Evolutionary conservation across 2,329 filamentous ascomycete genomes (phyloP), one percentile per base, ranked within the genome.

Genomic region (Thielaviopsis ethacetica): DNA sequence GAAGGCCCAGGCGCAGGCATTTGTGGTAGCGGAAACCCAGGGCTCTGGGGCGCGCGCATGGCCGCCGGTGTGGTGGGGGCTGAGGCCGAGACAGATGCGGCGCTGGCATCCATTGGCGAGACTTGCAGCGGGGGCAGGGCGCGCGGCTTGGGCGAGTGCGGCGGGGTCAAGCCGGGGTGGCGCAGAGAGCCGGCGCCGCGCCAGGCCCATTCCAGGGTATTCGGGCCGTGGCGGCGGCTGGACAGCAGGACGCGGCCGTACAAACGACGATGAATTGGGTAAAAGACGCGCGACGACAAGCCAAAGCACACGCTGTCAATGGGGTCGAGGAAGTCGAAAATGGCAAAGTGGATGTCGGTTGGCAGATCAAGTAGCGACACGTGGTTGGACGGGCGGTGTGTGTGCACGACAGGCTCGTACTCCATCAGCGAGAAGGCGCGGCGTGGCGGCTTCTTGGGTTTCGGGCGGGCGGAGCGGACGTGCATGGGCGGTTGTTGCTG

Each of bases 191-290:
- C 75, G 2, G 79, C 77, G 56, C 78, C 71, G 62, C 80, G 76
- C 80, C 81, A 84, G 52, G 80, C 80, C 74, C 78, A 81, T 66
- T 84, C 81, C 66, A 82, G 74, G 63, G 80, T 76, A 68, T 84
- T 84, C 58, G 81, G 81, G 0, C 81, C 81, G 6, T 73, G 67
- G 53, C 82, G 80, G 15, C 80, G 75, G 53, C 75, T 75, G 19
- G 76, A 76, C 17, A 84, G 74, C 10, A 79, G 71, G n/a, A 84
- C 76, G 7, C 68, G 71, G 57, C 77, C 78, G 67, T 81, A 75
- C 68, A 81, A 72, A 58, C 74, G 75, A 26, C 74, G 73, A 68
- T 82, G 79, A 64, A 84, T 79, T 38, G 72, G 69, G 67, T 84
- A 84, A 63, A 82, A 75, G 66, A 77, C 73, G 51, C 72, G 73